Evolutionary conservation across 345 rosid genomes (phyloP), one percentile per base, ranked within the genome.

Genomic region (Rhodomyrtus tomentosa): DNA sequence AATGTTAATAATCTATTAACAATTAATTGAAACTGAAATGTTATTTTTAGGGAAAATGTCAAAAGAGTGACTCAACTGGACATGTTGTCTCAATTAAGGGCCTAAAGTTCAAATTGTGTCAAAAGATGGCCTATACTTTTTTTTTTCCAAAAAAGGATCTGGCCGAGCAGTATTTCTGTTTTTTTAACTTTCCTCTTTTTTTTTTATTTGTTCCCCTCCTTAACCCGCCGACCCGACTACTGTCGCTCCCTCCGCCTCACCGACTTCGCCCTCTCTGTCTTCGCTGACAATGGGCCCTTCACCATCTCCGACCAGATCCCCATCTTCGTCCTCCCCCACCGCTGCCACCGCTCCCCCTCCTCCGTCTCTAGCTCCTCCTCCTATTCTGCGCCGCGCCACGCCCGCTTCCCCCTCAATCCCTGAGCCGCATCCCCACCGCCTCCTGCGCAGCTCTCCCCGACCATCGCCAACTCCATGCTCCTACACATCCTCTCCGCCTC

Each of bases 221-320:
- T n/a, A n/a, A n/a, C n/a, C n/a, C n/a, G n/a, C n/a, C n/a, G n/a
- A n/a, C n/a, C 99, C 45, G 99, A 97, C 83, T 97, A 97, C 89
- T 95, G 96, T 89, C 93, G 96, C 56, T 93, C 96, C 13, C 96
- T 97, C 54, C 98, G 98, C 56, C 82, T 90, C 58, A 95, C 99
- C 3, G 99, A 99, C 90, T 90, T 93, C 16, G 98, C 99, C 83
- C 99, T 97, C 81, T 94, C 92, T 81, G 45, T 90, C 45, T 97
- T 97, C 87, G 98, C 99, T 12, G 88, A 91, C 53, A 95, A 97
- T 29, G 98, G 95, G 85, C 91, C 92, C 10, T 91, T 95, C 73
- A 81, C 95, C 82, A 96, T 97, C 81, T 94, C 99, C 7, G 93
- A 92, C 83, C 92, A 94, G 82, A 93, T 98, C 85, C 99, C 98